A percentile compares a stretch with the other conserved stretches of the same genome.
phyloP scores from a whole-genome alignment of 192 early-diverging fungal species.

The Dimargaris xerosporica region DNA sequence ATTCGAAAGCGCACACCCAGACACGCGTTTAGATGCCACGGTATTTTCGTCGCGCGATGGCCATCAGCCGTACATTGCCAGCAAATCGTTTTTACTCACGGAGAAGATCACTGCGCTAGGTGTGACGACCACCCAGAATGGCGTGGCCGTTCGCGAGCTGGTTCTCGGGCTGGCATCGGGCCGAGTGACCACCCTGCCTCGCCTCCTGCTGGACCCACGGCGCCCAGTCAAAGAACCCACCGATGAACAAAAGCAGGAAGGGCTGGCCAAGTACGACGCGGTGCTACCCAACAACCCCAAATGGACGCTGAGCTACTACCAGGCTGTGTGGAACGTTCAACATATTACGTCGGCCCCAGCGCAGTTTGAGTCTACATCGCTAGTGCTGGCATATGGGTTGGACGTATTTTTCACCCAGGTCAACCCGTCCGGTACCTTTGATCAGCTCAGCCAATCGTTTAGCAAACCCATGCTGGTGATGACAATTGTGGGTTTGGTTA shows the following conservation, averaged over 20 bases:
- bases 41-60: constrained; percentile 62
- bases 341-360: constrained; percentile 61
- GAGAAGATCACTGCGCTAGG: constrained; percentile 62
- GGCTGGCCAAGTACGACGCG: constrained; percentile 58
- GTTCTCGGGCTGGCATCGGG: constrained; percentile 35
- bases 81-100: constrained; percentile 63
- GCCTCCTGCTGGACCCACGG: constrained; percentile 66
- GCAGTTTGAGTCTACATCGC: constrained; percentile 81
- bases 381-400: constrained; percentile 76
- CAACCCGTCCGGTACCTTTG: constrained; percentile 81
- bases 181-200: constrained; percentile 25
- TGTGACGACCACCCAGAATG: constrained; percentile 65
- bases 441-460: constrained; percentile 85
- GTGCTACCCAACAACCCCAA: constrained; percentile 56
- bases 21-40: constrained; percentile 44
- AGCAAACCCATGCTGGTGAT: constrained; percentile 66
- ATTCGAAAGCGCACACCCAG: constrained; percentile 51
- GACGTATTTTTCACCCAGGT: constrained; percentile 79
- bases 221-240: constrained; percentile 49
- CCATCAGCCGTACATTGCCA: constrained; percentile 50
- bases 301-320: constrained; percentile 59
- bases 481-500: constrained; percentile 65
- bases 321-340: constrained; percentile 43
- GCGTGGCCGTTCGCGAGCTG: constrained; percentile 77
- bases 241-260: constrained; percentile 79